Percentiles rank a stretch among this genome's conserved stretches.
Conservation (phyloP, 2,329 filamentous ascomycete genomes). For the Fusarium sororula region DNA sequence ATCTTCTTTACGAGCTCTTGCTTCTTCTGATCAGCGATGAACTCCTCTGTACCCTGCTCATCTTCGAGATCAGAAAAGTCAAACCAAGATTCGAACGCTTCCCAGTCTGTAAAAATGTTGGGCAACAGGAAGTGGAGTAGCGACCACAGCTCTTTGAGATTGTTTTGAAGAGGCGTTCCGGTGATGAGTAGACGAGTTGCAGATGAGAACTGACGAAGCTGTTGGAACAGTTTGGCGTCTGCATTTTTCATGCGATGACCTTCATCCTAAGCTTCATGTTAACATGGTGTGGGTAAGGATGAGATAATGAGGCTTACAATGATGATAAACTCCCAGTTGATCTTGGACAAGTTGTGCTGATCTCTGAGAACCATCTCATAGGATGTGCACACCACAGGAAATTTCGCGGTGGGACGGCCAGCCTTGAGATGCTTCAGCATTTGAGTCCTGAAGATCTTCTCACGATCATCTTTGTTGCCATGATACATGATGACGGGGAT, state of each 20-base stretch:
- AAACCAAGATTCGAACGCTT: slow-evolving; percentile 95
- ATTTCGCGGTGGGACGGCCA: slow-evolving; percentile 68
- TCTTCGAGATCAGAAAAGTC: slow-evolving; percentile 94
- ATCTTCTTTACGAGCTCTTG: slow-evolving; percentile 72
- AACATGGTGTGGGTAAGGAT: slow-evolving; percentile 21
- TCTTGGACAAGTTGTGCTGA: slow-evolving; percentile 79
- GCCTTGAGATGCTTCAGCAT: slow-evolving; percentile 75
- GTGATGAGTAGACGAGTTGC: slow-evolving; percentile 93
- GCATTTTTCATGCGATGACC: slow-evolving; percentile 98
- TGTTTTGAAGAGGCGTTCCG: slow-evolving; percentile 94
- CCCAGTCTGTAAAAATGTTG: slow-evolving; percentile 90
- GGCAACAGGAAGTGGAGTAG: slow-evolving; percentile 92
- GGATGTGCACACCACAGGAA: slow-evolving; percentile 92
- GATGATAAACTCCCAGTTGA: slow-evolving; percentile 97
- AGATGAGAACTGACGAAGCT: slow-evolving; percentile 87
- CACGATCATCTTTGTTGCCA: slow-evolving; percentile 81
- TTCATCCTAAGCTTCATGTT: slow-evolving; percentile 71
- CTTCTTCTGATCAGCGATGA: slow-evolving; percentile 77
- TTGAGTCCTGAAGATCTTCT: slow-evolving; percentile 74
- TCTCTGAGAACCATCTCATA: slow-evolving; percentile 98
- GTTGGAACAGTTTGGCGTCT: slow-evolving; percentile 89
- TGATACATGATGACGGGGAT: slow-evolving; percentile 94
- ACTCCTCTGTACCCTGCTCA: slow-evolving; percentile 78
- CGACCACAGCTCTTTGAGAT: slow-evolving; percentile 94
- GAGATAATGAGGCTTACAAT: slow-evolving; percentile 65